Evolutionary conservation across 1,284 basidiomycete species (phyloP), one percentile per base, ranked within the genome.

Genomic region (Wolfiporia cocos): DNA sequence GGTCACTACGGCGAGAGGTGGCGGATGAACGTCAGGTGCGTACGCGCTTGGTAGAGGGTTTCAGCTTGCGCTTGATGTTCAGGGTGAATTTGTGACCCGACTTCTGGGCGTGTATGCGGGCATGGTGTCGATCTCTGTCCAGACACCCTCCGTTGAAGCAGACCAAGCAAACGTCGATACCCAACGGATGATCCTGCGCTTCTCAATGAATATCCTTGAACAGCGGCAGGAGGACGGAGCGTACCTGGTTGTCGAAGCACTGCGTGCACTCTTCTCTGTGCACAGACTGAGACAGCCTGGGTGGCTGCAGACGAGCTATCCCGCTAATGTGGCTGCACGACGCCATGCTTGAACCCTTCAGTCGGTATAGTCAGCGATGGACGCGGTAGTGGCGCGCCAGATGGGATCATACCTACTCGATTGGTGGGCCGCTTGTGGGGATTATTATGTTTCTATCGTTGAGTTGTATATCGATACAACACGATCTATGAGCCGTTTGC

Each of bases 71-170:
- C 61, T 83, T 84, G 31, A 98, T 70, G 50, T 96, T 95, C 41
- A 97, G 67, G 0, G 86, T 83, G 50, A 93, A 79, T 0, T 69
- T 51, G 60, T 99, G 95, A 0, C 78, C 78, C 0, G 78, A 77
- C 68, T 83, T 85, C 48, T 76, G 64, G 29, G 69, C 71, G 61
- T 96, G 93, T 0, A 76, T 76, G 10, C 68, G 69, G 1, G 87
- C 84, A 58, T 95, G 92, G 41, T 81, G 74, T 21, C 81, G 69
- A 35, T 74, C 66, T 2, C 64, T 57, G 56, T 74, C 71, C 3
- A 85, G 64, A 57, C 93, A 96, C 5, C 83, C 89, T 11, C 94
- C 94, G 54, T 96, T 97, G 73, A 95, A 99, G 68, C 96, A 99
- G 19, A 65, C 63, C 42, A 99, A 69, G 62, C 95, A 99, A 37